phyloP scores from a whole-genome alignment of 148 eudicot genomes.

The Pouteria glomerata region DNA sequence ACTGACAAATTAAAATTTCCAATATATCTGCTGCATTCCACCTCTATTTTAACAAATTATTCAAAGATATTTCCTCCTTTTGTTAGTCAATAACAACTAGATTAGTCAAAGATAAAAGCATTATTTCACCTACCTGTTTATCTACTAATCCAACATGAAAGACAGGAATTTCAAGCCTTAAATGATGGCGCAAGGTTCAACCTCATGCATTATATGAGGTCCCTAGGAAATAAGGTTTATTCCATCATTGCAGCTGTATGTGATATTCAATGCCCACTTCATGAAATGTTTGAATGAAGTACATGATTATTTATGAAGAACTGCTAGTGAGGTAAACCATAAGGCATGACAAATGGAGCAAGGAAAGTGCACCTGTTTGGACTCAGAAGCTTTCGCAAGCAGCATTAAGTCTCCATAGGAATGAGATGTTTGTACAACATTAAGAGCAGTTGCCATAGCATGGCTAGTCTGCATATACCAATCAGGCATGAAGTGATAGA shows the following conservation, averaged over 20 bases:
- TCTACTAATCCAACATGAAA: not conserved
- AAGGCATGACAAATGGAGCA: not conserved
- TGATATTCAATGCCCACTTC: not conserved
- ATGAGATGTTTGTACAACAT: slow-evolving; percentile 71
- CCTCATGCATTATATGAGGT: not conserved
- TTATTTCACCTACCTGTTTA: not conserved
- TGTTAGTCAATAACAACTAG: too few species aligned
- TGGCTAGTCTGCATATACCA: slow-evolving; percentile 11
- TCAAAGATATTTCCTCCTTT: not conserved
- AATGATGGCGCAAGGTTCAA: not conserved
- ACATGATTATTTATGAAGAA: not conserved
- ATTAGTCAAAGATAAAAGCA: not conserved
- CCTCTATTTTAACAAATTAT: not conserved
- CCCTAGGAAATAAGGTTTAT: not conserved
- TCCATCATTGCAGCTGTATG: not conserved
- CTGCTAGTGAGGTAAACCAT: not conserved
- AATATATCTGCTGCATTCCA: not conserved
- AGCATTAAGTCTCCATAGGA: slow-evolving; percentile 73
- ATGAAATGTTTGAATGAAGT: not conserved
- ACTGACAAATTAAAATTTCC: not conserved
- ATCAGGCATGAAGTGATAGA: too few species aligned
- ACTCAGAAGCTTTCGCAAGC: slow-evolving; percentile 57
- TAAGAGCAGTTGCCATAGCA: slow-evolving; percentile 47
- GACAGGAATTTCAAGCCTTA: not conserved
- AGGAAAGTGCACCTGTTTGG: slow-evolving; percentile 47